These are phyloP conservation scores for Breviolum minutum DNA, from an alignment of 73 alveolate species.

Conservation along the genomic window DNA sequence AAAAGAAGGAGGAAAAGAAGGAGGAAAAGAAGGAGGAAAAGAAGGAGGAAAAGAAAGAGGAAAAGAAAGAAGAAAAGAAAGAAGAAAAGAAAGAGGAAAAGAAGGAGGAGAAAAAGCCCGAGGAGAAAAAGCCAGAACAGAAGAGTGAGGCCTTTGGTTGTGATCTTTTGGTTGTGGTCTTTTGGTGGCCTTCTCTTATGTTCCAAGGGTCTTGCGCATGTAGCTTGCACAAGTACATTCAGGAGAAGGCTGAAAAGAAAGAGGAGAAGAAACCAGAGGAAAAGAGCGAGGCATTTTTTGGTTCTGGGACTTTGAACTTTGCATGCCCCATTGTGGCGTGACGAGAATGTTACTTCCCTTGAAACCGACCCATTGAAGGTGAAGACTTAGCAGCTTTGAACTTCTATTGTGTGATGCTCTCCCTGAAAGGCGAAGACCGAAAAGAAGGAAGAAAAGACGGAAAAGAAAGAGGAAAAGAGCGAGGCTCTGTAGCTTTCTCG, in stretches of 20 bases:
- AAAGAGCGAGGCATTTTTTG: background rate
- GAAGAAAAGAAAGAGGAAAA: background rate
- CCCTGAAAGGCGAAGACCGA: background rate
- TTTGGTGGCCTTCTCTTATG: no score
- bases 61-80: background rate
- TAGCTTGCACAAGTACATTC: no score
- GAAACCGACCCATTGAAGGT: background rate
- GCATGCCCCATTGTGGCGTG: no score
- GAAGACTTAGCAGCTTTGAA: background rate
- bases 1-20: conserved; percentile 36
- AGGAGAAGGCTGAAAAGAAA: background rate
- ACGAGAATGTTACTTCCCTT: no score
- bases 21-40: background rate
- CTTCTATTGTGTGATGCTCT: no score
- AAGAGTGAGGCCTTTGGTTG: background rate
- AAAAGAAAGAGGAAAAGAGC: background rate
- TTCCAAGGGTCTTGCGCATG: no score
- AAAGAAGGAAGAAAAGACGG: background rate
- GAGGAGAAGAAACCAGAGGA: background rate
- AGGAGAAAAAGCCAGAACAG: conserved; percentile 38
- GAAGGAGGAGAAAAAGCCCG: conserved; percentile 30
- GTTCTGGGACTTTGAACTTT: no score
- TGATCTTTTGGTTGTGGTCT: background rate
- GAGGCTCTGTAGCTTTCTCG: background rate
- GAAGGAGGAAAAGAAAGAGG: background rate